These are phyloP conservation scores for Hysterium pulicare DNA, from an alignment of 2,329 filamentous ascomycete species.

Conservation along the genomic window DNA sequence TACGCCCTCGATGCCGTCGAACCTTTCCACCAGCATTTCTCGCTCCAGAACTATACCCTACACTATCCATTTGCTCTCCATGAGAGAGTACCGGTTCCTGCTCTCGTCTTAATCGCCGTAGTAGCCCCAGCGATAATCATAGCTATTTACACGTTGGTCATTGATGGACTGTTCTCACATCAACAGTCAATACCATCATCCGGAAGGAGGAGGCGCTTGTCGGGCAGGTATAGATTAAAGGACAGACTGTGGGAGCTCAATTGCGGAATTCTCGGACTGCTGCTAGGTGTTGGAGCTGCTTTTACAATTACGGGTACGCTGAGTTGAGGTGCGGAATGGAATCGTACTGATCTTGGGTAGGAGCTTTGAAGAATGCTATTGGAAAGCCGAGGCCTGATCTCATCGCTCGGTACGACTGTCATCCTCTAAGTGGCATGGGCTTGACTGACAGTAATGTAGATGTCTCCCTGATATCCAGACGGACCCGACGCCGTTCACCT, in stretches of 20 bases:
- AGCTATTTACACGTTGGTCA: slow-evolving; percentile 53
- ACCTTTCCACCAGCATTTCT: slow-evolving; percentile 58
- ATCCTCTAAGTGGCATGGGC: too few relatives aligned
- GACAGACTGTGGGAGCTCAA: slow-evolving; percentile 62
- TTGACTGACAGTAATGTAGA: too few relatives aligned
- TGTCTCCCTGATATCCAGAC: slow-evolving; percentile 16
- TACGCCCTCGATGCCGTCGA: slow-evolving; percentile 52
- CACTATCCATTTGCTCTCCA: slow-evolving; percentile 57
- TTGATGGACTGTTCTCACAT: slow-evolving; percentile 59
- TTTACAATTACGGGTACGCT: slow-evolving; percentile 54
- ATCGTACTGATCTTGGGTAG: slow-evolving; percentile 5
- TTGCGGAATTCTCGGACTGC: slow-evolving; percentile 56
- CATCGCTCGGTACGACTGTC: slow-evolving; percentile 51
- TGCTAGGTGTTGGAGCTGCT: slow-evolving; percentile 52
- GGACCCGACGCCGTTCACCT: slow-evolving; percentile 8
- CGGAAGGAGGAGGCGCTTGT: slow-evolving; percentile 31
- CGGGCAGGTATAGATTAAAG: slow-evolving; percentile 50
- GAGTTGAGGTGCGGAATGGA: slow-evolving; percentile 22
- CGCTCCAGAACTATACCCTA: slow-evolving; percentile 54
- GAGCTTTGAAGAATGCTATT: slow-evolving; percentile 56
- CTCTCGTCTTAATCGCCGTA: slow-evolving; percentile 49
- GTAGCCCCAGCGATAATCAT: slow-evolving; percentile 52
- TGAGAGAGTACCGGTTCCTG: slow-evolving; percentile 52
- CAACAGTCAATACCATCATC: slow-evolving; percentile 28
- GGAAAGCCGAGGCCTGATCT: slow-evolving; percentile 59